phyloP scores from a whole-genome alignment of 2,329 filamentous ascomycete species.

The Cercospora berteroae region DNA sequence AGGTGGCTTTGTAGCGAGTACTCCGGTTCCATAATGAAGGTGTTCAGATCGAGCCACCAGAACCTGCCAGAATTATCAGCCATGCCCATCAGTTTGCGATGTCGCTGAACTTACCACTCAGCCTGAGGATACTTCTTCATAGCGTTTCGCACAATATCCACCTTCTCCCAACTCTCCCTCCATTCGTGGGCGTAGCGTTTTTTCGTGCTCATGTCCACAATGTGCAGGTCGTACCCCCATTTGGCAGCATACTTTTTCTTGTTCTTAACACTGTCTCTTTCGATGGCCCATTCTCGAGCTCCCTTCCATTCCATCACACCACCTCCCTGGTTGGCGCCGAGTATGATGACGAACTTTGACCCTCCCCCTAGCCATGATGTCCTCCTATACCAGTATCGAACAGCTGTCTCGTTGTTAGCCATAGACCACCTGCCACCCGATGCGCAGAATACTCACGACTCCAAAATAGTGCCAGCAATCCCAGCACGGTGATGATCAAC shows the following conservation, averaged over 20 bases:
- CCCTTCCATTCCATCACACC: conserved; percentile 99
- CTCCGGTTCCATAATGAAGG: conserved; percentile 93
- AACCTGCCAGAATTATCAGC: conserved; percentile 62
- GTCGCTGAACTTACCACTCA: conserved; percentile 71
- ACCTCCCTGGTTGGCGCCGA: conserved; percentile 90
- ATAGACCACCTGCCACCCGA: background rate
- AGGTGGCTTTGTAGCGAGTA: conserved; percentile 88
- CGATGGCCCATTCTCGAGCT: conserved; percentile 94
- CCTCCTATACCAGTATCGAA: conserved; percentile 65
- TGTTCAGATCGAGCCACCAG: conserved; percentile 98
- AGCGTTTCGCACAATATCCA: conserved; percentile 83
- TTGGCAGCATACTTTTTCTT: conserved; percentile 81
- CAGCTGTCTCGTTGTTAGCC: conserved; percentile 44
- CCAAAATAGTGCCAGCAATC: conserved; percentile 29
- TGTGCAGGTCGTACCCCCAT: conserved; percentile 95
- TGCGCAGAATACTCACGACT: conserved; percentile 25
- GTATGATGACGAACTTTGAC: conserved; percentile 86
- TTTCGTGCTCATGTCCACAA: conserved; percentile 98
- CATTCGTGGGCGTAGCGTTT: conserved; percentile 98
- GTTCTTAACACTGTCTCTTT: conserved; percentile 92
- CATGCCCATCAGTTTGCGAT: background rate
- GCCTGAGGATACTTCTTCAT: conserved; percentile 93
- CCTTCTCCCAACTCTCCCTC: conserved; percentile 99
- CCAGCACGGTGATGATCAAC: conserved; percentile 27
- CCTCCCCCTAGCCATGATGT: conserved; percentile 74